A percentile compares a stretch with the other conserved stretches of the same genome.
These are phyloP conservation scores for Strobilomyces dryophilus DNA, from an alignment of 768 basidiomycete species.

Conservation along the genomic window DNA sequence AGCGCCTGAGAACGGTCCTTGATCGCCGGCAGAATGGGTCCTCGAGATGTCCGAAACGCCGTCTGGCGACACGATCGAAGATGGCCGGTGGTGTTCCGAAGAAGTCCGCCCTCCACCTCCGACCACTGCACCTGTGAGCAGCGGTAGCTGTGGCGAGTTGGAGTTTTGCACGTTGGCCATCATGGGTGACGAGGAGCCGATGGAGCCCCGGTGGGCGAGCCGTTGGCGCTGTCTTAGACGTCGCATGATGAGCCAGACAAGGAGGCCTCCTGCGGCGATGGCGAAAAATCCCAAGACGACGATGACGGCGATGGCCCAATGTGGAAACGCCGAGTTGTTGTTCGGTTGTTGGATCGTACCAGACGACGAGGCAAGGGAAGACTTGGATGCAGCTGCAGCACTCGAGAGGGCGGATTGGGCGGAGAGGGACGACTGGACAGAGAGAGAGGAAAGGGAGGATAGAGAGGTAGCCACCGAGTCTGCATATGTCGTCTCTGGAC, in stretches of 20 bases:
- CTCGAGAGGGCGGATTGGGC: conserved; percentile 31
- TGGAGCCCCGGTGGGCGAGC: conserved; percentile 62
- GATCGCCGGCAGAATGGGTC: conserved; percentile 54
- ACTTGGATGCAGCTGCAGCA: conserved; percentile 35
- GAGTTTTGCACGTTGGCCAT: conserved; percentile 56
- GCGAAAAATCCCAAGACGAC: conserved; percentile 83
- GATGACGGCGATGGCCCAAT: conserved; percentile 91
- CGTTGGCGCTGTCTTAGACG: conserved; percentile 52
- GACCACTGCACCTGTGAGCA: conserved; percentile 35
- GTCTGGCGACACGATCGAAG: conserved; percentile 53
- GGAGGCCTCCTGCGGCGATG: conserved; percentile 61
- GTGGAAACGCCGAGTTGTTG: conserved; percentile 54
- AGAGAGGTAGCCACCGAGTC: conserved; percentile 62
- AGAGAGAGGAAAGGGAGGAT: conserved; percentile 34
- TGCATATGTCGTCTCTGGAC: conserved; percentile 68
- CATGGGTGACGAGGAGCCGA: conserved; percentile 81
- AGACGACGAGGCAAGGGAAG: conserved; percentile 14
- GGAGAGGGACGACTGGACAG: conserved; percentile 29
- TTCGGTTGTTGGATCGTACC: conserved; percentile 45
- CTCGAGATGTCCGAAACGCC: conserved; percentile 71
- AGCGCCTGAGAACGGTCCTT: conserved; percentile 72
- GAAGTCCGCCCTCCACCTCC: conserved; percentile 32
- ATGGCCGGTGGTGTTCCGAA: conserved; percentile 31
- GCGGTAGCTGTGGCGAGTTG: conserved; percentile 43
- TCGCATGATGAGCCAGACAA: conserved; percentile 71